Evolutionary conservation across 345 rosid genomes (phyloP).

Genomic region (Psidium guajava): DNA sequence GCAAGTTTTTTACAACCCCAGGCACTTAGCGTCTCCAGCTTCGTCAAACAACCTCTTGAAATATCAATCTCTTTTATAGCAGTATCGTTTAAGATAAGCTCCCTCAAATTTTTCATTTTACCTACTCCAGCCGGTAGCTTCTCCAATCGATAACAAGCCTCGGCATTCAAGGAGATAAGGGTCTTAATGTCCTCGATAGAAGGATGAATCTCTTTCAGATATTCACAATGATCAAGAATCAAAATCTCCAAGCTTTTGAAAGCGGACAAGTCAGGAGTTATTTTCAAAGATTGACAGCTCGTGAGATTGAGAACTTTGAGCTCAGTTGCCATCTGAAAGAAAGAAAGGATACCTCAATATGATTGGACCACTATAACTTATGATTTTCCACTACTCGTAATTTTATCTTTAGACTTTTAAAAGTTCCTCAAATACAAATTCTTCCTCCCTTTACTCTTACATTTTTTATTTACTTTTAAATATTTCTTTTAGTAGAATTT

Average conservation of each 20-base stretch:
- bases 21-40: neutral
- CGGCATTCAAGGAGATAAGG: neutral
- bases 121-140: neutral
- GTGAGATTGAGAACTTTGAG: neutral
- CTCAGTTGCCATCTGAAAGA: neutral
- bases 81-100: rapidly evolving
- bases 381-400: too few relatives aligned
- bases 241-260: neutral
- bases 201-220: neutral
- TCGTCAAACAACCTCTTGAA: neutral
- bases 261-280: neutral
- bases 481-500: too few relatives aligned
- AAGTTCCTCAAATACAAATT: neutral
- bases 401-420: neutral
- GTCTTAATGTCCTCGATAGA: neutral
- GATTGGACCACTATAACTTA: neutral
- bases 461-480: too few relatives aligned
- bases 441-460: too few relatives aligned
- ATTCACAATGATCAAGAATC: neutral
- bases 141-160: rapidly evolving
- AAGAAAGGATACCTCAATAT: neutral
- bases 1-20: neutral
- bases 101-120: neutral
- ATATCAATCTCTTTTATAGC: rapidly evolving
- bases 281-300: rapidly evolving